Base-by-base conservation (phyloP, 176 grass and related monocot genomes). In the Alloteropsis semialata region DNA sequence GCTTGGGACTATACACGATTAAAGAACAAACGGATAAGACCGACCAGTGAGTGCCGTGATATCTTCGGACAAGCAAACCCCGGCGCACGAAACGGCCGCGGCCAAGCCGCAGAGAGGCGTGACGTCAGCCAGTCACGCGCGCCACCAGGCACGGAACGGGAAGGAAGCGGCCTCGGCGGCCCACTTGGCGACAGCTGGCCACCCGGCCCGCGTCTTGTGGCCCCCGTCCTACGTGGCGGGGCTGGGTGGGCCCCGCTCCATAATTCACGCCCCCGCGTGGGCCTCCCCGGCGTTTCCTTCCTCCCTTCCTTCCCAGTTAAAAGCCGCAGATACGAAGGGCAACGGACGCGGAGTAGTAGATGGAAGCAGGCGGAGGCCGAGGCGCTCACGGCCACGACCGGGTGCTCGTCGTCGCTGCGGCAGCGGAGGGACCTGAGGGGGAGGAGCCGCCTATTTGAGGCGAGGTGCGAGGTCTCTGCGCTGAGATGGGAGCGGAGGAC, bases 141-240 rank as follows among this genome's bases (percentile, higher is more conserved):
- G 17, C 54, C 51, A 62, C 30, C 8, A 18, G 22, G 53, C 21
- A 55, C 2, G 3, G 27, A 51, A 43, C 29, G 34, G 41, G 39
- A 69, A 76, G 19, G 17, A 69, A 69, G 63, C 72, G 28, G 55
- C 19, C 50, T 25, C 6, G 22, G 19, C 61, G 36, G 27, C 21
- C 66, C 65, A 88, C 74, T 25, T 44, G 85, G 81, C 55, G 76
- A 81, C 85, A 88, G 81, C 85, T 91, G 85, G 67, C 81, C 6
- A 2, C 5, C 8, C 37, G 10, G 5, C 24, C 42, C 33, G 33
- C n/a, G 72, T 74, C 78, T 22, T 48, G 43, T 72, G 84, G 76
- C 34, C 21, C 14, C 10, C 15, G 16, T 67, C 77, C 50, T 17
- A 87, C 61, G 85, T 87, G 85, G 69, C 70, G 21, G 1, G 10